These are phyloP conservation scores for Amauroascus verrucosus DNA, from an alignment of 2,329 filamentous ascomycete genomes.

Conservation along the genomic window DNA sequence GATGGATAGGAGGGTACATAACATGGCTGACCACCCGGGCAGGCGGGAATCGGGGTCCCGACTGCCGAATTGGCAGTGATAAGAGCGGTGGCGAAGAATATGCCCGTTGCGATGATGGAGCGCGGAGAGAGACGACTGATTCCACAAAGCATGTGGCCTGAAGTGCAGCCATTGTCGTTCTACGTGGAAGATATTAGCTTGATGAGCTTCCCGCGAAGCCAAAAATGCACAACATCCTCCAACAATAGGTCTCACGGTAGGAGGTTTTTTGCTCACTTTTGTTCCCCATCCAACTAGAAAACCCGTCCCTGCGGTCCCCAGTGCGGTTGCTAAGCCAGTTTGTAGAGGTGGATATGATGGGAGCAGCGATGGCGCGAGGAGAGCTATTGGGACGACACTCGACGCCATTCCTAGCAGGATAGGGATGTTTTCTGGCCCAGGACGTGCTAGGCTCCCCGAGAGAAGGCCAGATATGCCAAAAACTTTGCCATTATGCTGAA, in stretches of 20 bases:
- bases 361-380: conserved; percentile 37
- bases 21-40: conserved; percentile 33
- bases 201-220: not conserved
- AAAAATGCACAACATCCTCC: no score
- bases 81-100: conserved; percentile 38
- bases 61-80: conserved; percentile 32
- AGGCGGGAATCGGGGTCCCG: conserved; percentile 31
- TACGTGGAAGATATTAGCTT: conserved; percentile 17
- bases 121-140: conserved; percentile 41
- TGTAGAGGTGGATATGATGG: conserved; percentile 35
- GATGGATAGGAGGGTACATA: conserved; percentile 40
- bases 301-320: conserved; percentile 35
- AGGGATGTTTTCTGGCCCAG: conserved; percentile 34
- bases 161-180: conserved; percentile 44
- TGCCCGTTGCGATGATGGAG: conserved; percentile 39
- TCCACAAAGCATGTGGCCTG: conserved; percentile 48
- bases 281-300: conserved; percentile 44
- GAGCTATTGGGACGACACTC: conserved; percentile 35
- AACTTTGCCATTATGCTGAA: conserved; percentile 43
- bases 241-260: no score
- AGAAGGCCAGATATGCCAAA: conserved; percentile 43
- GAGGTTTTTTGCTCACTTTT: no score
- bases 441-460: conserved; percentile 33
- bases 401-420: conserved; percentile 40
- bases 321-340: conserved; percentile 26